A percentile compares a stretch with the other conserved stretches of the same genome.
Evolutionary conservation across 441 rosid species (phyloP).

Genomic region (Erodium texanum): DNA sequence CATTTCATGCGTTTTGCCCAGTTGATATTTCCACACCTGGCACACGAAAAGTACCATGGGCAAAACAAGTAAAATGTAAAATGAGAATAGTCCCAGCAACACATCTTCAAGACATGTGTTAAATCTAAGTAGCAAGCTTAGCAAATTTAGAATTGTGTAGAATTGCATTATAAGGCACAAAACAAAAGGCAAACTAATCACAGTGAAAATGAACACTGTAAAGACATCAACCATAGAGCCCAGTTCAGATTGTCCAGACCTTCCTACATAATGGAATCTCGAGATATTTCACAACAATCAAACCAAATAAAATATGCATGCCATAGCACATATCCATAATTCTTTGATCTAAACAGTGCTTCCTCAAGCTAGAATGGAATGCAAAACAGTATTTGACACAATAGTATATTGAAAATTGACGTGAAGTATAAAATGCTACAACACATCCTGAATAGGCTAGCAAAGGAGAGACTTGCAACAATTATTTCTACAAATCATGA

Average conservation of each 20-base stretch:
- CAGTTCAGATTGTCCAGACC: not conserved
- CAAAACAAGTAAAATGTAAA: not conserved
- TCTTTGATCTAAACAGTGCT: not conserved
- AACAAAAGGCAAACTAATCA: not conserved
- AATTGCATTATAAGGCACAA: not conserved
- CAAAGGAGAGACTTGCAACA: not conserved
- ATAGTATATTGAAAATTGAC: not conserved
- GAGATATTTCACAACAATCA: not conserved
- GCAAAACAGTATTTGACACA: not conserved
- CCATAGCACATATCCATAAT: not conserved
- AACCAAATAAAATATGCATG: not conserved
- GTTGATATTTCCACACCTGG: slow-evolving; percentile 2
- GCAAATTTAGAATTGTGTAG: not conserved
- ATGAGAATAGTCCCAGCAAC: not conserved
- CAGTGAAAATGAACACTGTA: not conserved
- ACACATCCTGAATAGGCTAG: not conserved
- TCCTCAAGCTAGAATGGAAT: not conserved
- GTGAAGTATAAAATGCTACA: not conserved
- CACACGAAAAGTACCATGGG: not conserved
- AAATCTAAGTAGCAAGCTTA: not conserved
- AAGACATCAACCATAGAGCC: not conserved
- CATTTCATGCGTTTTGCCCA: not conserved
- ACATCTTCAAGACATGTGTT: not conserved
- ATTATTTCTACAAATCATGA: not conserved
- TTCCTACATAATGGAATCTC: not conserved